Conservation (phyloP, 768 basidiomycete genomes). For the Pseudohyphozyma bogoriensis region DNA sequence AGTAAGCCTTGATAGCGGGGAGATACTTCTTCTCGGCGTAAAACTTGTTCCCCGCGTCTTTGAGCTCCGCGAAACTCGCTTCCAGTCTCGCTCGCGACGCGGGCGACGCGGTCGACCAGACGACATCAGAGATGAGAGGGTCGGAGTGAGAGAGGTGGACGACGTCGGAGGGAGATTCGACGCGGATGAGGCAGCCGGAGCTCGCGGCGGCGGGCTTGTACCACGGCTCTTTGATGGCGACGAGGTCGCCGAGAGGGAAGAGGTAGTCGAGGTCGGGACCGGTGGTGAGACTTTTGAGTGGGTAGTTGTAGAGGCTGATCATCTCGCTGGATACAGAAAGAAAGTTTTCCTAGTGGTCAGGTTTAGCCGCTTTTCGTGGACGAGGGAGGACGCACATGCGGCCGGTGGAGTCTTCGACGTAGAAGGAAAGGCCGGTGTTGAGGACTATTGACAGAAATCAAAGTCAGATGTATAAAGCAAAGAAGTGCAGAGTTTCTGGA, state of each 20-base stretch:
- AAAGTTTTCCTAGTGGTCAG: neutral
- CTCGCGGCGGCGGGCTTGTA: conserved; percentile 28
- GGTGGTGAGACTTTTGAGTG: neutral
- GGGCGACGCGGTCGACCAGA: neutral
- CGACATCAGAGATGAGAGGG: conserved; percentile 14
- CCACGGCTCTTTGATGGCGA: conserved; percentile 38
- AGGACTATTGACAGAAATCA: neutral
- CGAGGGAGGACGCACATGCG: neutral
- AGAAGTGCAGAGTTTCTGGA: too few species aligned
- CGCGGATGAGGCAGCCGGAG: conserved; percentile 27
- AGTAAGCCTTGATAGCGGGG: conserved; percentile 35
- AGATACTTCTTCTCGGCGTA: conserved; percentile 31
- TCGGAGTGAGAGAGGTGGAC: neutral
- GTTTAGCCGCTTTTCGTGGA: neutral
- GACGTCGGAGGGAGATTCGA: conserved; percentile 38
- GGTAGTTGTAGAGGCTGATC: neutral
- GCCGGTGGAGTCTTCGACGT: neutral
- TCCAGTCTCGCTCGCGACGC: too few species aligned
- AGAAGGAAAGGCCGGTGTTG: neutral
- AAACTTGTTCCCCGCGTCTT: conserved; percentile 31
- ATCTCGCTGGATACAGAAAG: neutral
- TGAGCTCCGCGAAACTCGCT: conserved; percentile 30
- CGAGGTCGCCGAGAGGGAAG: conserved; percentile 34
- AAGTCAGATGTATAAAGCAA: neutral
- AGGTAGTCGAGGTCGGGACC: conserved; percentile 32